phyloP scores from a whole-genome alignment of 2,329 filamentous ascomycete genomes.

The Penicillium sp. region DNA sequence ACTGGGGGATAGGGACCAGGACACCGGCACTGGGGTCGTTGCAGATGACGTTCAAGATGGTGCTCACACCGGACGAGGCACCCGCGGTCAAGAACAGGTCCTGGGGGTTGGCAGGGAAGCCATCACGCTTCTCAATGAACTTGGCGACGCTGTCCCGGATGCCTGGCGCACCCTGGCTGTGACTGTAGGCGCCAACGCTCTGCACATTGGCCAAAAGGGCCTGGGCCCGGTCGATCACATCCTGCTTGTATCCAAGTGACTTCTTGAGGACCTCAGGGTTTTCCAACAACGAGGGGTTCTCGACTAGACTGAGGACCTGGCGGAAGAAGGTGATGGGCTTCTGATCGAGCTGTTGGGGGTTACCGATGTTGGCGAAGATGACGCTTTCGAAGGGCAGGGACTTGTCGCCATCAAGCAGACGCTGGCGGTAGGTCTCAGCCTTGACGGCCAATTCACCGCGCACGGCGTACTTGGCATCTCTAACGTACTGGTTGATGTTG shows the following conservation, averaged over 20 bases:
- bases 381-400: conserved; percentile 82
- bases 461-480: conserved; percentile 89
- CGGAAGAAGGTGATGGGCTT: conserved; percentile 99
- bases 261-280: conserved; percentile 75
- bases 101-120: conserved; percentile 74
- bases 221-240: conserved; percentile 81
- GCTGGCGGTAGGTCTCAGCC: conserved; percentile 83
- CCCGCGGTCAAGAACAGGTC: conserved; percentile 89
- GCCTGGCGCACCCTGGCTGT: conserved; percentile 80
- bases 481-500: conserved; percentile 90
- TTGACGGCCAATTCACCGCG: conserved; percentile 92
- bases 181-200: conserved; percentile 94
- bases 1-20: conserved; percentile 93
- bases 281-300: conserved; percentile 82
- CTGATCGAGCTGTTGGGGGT: conserved; percentile 97
- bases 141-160: conserved; percentile 87
- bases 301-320: conserved; percentile 87
- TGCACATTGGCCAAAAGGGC: conserved; percentile 77
- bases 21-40: conserved; percentile 73
- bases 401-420: conserved; percentile 54
- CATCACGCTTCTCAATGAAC: conserved; percentile 91
- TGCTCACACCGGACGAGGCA: conserved; percentile 92
- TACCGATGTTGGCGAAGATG: conserved; percentile 97
- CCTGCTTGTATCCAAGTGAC: conserved; percentile 78
- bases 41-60: conserved; percentile 85